Evolutionary conservation across 345 rosid species (phyloP), one percentile per base, ranked within the genome.

Genomic region (Raphanus raphanistrum): DNA sequence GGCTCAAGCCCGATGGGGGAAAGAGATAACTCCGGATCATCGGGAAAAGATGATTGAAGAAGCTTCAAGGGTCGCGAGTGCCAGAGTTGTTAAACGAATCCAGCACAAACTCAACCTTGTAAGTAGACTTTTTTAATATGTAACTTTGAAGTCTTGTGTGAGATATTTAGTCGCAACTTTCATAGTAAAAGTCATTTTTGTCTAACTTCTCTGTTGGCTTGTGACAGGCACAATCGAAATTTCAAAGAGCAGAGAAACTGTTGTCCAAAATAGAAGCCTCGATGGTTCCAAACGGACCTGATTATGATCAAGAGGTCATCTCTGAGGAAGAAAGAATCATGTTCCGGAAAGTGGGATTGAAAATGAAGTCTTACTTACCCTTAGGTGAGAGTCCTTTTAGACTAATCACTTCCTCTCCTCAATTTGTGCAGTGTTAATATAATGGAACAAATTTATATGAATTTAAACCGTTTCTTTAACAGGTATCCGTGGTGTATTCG

Each of bases 401-500:
- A 15, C 10, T 52, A 16, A 16, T 16, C 59, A 52, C 10, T 52
- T 5, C 26, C 26, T 65, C 28, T 5, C 26, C 26, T 65, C 28
- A 55, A 38, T 17, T 17, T 28, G 25, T 61, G 28, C 59, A 52
- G 64, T 76, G 66, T 77, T 28, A 29, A 31, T 38, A 64, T 52
- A 66, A 45, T 15, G 57, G 43, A 59, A 66, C 63, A 26, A 32
- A 38, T 48, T 33, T 58, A 15, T n/a, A 15, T 10, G 48, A 8
- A n/a, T 35, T 8, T 52, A 36, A 48, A 73, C 59, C 28, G 16
- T 32, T 57, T 73, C 21, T 80, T 6, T 76, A 3, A 73, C 84
- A 94, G 98, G 99, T 74, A 87, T 95, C 81, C 99, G 99, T 76
- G 99, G 99, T 68, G 96, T 95, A 68, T 95, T 95, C 72, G 99